A percentile compares a stretch with the other conserved stretches of the same genome.
phyloP scores from a whole-genome alignment of 2,329 filamentous ascomycete genomes.

The Penicillium sp. region DNA sequence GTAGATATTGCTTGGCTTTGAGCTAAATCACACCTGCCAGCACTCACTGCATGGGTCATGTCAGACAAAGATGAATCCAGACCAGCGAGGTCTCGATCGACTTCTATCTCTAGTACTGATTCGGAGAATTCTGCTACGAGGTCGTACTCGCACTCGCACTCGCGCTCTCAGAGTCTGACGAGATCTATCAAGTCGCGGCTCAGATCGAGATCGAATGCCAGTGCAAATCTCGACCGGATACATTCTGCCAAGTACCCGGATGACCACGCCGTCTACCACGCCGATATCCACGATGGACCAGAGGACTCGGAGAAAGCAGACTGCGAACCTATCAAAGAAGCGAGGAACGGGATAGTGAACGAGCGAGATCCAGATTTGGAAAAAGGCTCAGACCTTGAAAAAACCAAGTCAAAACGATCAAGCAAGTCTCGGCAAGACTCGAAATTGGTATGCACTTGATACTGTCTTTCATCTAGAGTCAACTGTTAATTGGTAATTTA shows the following conservation, averaged over 20 bases:
- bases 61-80: no score
- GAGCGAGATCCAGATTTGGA: slow-evolving; percentile 28
- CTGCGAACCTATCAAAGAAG: slow-evolving; percentile 18
- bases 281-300: slow-evolving; percentile 17
- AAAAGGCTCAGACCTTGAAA: slow-evolving; percentile 19
- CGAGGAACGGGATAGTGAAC: slow-evolving; percentile 22
- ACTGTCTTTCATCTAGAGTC: not conserved
- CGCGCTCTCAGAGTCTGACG: no score
- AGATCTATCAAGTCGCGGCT: slow-evolving; percentile 5
- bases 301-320: slow-evolving; percentile 10
- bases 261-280: slow-evolving; percentile 31
- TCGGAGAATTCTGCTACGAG: not conserved
- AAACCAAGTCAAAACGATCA: slow-evolving; percentile 20
- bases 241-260: slow-evolving; percentile 32
- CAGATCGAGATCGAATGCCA: slow-evolving; percentile 2
- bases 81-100: not conserved
- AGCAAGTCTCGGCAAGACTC: slow-evolving; percentile 18
- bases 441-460: slow-evolving; percentile 21
- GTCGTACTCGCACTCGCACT: not conserved
- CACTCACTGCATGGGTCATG: no score
- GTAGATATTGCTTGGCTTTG: no score
- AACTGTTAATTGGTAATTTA: slow-evolving; percentile 12
- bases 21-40: no score
- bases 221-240: slow-evolving; percentile 19
- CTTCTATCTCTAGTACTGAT: not conserved